Evolutionary conservation across 768 basidiomycete genomes (phyloP).

Genomic region (Tricholoma bakamatsutake): DNA sequence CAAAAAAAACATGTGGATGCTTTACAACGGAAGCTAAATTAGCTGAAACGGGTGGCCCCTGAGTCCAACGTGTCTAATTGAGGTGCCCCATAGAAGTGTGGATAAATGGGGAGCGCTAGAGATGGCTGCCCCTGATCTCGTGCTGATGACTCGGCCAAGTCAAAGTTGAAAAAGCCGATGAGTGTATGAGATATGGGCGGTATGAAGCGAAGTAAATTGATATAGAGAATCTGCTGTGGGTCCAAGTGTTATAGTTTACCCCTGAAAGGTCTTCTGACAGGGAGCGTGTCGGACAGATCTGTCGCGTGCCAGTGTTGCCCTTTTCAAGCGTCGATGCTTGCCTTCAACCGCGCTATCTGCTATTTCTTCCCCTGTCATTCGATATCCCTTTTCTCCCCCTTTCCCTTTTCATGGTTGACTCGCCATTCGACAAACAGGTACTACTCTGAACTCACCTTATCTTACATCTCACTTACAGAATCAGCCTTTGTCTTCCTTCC

Average conservation of each 20-base stretch:
- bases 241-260: slow-evolving; percentile 6
- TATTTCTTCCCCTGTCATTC: slow-evolving; percentile 3
- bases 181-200: too few relatives aligned
- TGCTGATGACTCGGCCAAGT: background rate
- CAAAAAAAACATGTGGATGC: background rate
- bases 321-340: too few relatives aligned
- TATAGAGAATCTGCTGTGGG: slow-evolving; percentile 2
- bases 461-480: slow-evolving; percentile 5
- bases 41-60: background rate
- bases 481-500: slow-evolving; percentile 20
- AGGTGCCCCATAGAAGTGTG: background rate
- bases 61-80: background rate
- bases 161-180: background rate
- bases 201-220: background rate
- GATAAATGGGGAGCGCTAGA: background rate
- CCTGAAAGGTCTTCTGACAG: slow-evolving; percentile 17
- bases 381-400: slow-evolving; percentile 1
- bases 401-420: background rate
- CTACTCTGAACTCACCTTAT: background rate
- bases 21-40: background rate
- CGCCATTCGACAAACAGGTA: background rate
- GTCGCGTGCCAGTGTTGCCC: slow-evolving; percentile 5
- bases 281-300: slow-evolving; percentile 13
- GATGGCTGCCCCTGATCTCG: background rate
- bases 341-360: slow-evolving; percentile 6